phyloP scores from a whole-genome alignment of 768 basidiomycete genomes.

The Russula dissimulans region DNA sequence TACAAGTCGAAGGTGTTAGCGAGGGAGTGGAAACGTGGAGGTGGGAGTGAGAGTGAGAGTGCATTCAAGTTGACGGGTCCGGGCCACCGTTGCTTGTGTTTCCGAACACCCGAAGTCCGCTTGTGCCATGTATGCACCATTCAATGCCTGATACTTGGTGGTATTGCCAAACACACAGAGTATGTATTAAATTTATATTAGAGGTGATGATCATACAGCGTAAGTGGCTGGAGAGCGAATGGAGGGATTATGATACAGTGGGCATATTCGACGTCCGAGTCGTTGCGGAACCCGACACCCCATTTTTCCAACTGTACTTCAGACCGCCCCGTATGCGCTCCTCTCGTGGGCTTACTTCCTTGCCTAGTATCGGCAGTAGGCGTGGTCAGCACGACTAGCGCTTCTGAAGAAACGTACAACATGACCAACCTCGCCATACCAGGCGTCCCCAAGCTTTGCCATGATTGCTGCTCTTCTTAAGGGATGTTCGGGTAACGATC shows the following conservation, averaged over 20 bases:
- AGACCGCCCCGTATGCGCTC: slow-evolving; percentile 60
- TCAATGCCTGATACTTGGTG: not conserved
- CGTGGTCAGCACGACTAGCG: not conserved
- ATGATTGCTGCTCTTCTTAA: slow-evolving; percentile 66
- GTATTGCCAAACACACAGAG: not conserved
- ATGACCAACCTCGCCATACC: slow-evolving; percentile 63
- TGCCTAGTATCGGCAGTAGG: slow-evolving; percentile 40
- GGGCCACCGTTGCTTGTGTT: not conserved
- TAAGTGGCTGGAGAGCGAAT: not conserved
- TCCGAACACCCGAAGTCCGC: not conserved
- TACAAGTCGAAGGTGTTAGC: not conserved
- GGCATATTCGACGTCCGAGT: not conserved
- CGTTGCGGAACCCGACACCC: slow-evolving; percentile 32
- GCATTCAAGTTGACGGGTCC: too few species aligned
- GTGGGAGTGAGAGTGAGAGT: not conserved
- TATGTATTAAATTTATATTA: not conserved
- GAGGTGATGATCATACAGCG: not conserved
- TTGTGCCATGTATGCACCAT: too few species aligned
- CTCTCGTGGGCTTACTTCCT: slow-evolving; percentile 47
- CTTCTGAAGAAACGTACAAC: not conserved
- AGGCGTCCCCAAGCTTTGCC: slow-evolving; percentile 80
- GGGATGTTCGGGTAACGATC: slow-evolving; percentile 59
- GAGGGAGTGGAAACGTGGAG: not conserved
- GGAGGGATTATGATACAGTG: not conserved
- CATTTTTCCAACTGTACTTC: slow-evolving; percentile 67